Conservation (phyloP, 257 asterid genomes). For the Solanum pinnatisectum region DNA sequence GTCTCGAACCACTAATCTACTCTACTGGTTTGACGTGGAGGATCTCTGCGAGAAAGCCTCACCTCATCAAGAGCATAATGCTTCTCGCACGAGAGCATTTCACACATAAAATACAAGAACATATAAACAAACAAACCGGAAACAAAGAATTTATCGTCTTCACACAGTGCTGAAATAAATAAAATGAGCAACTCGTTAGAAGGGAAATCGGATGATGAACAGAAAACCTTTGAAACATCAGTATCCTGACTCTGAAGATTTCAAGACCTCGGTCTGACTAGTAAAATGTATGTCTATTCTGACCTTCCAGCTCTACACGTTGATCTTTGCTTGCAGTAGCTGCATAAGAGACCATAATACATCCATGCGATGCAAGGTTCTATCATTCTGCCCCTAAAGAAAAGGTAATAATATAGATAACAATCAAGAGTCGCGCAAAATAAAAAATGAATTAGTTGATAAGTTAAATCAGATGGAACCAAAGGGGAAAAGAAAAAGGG, state of each 20-base stretch:
- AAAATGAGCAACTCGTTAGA: background rate
- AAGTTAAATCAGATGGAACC: background rate
- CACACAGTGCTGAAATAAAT: background rate
- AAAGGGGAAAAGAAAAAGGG: background rate
- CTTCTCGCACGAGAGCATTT: background rate
- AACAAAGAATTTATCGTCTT: background rate
- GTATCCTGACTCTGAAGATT: background rate
- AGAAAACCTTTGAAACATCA: background rate
- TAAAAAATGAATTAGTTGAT: background rate
- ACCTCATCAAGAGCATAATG: background rate
- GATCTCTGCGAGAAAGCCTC: background rate
- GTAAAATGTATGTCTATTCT: background rate
- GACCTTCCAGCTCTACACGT: background rate
- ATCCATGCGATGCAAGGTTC: conserved; percentile 92
- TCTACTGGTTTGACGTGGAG: background rate
- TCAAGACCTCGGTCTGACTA: background rate
- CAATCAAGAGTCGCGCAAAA: background rate
- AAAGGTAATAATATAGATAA: background rate
- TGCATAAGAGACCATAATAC: conserved; percentile 90
- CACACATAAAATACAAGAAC: background rate
- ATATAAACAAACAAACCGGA: background rate
- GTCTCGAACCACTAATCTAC: background rate
- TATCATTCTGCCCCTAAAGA: conserved; percentile 45
- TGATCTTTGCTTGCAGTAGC: conserved; percentile 55
- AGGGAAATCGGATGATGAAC: background rate